These are phyloP conservation scores for Peronospora belbahrii DNA, from an alignment of 352 stramenopile genomes.

Conservation along the genomic window DNA sequence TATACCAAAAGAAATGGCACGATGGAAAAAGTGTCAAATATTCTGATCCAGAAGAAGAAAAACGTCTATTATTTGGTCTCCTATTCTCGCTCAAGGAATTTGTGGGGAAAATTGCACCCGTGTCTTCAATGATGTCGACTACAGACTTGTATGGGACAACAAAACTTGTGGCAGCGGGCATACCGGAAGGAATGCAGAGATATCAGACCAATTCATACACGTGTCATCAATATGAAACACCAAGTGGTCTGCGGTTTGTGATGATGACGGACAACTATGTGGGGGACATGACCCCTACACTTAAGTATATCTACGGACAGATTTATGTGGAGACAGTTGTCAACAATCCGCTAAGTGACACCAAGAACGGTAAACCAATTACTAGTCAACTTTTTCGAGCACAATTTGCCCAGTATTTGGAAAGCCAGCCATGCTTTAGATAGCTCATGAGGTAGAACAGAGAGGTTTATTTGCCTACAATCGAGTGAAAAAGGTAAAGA, in stretches of 20 bases:
- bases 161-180: slow-evolving; percentile 7
- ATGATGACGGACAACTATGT: slow-evolving; percentile 87
- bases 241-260: slow-evolving; percentile 84
- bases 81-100: slow-evolving; percentile 90
- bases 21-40: slow-evolving; percentile 63
- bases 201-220: slow-evolving; percentile 88
- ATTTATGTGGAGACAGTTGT: slow-evolving; percentile 88
- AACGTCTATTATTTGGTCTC: slow-evolving; percentile 88
- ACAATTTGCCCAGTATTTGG: slow-evolving; percentile 70
- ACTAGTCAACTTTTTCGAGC: slow-evolving; percentile 67
- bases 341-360: slow-evolving; percentile 84
- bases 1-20: slow-evolving; percentile 90
- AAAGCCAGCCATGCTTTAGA: slow-evolving; percentile 60
- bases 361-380: slow-evolving; percentile 64
- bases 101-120: slow-evolving; percentile 69
- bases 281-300: slow-evolving; percentile 70
- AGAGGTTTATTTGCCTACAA: neutral
- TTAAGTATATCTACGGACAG: slow-evolving; percentile 85
- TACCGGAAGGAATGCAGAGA: slow-evolving; percentile 54
- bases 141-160: slow-evolving; percentile 10
- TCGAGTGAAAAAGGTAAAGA: no score
- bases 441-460: slow-evolving; percentile 22
- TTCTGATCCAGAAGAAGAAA: slow-evolving; percentile 82
- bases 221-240: slow-evolving; percentile 88
- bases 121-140: slow-evolving; percentile 11